Percentiles rank a stretch among this genome's conserved stretches.
These are phyloP conservation scores for Microthlaspi erraticum DNA, from an alignment of 345 rosid genomes.

Conservation along the genomic window DNA sequence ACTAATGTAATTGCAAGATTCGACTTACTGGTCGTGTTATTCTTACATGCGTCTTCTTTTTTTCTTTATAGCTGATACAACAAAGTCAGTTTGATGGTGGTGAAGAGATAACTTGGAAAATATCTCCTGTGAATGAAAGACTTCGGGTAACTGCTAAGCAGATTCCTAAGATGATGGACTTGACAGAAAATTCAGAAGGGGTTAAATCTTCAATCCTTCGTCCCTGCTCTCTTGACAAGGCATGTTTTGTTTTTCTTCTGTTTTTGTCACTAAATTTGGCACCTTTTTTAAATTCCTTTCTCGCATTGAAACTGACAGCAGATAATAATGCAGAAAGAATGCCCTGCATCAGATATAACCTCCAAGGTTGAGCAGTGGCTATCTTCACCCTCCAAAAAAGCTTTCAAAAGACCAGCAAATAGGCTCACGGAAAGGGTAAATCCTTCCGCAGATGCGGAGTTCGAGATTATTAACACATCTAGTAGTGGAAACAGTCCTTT, in stretches of 20 bases:
- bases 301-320: not conserved
- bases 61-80: slow-evolving; percentile 65
- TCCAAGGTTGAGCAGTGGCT: slow-evolving; percentile 53
- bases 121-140: slow-evolving; percentile 89
- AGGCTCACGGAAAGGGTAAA: slow-evolving; percentile 55
- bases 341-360: slow-evolving; percentile 42
- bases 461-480: slow-evolving; percentile 37
- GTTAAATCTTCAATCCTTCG: slow-evolving; percentile 51
- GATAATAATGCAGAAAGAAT: slow-evolving; percentile 41
- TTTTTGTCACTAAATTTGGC: not conserved
- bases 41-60: slow-evolving; percentile 22
- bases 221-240: slow-evolving; percentile 69
- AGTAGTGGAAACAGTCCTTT: slow-evolving; percentile 78
- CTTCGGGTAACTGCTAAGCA: slow-evolving; percentile 73
- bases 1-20: slow-evolving; percentile 9
- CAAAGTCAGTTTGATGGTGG: slow-evolving; percentile 93
- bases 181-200: slow-evolving; percentile 59
- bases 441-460: slow-evolving; percentile 46
- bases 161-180: slow-evolving; percentile 55
- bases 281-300: slow-evolving; percentile 26
- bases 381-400: slow-evolving; percentile 54
- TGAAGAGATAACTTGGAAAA: slow-evolving; percentile 90
- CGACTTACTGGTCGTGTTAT: slow-evolving; percentile 18
- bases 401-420: slow-evolving; percentile 50
- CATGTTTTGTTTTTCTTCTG: slow-evolving; percentile 21